phyloP scores from a whole-genome alignment of 768 basidiomycete species.

The Cystobasidium tubakii region DNA sequence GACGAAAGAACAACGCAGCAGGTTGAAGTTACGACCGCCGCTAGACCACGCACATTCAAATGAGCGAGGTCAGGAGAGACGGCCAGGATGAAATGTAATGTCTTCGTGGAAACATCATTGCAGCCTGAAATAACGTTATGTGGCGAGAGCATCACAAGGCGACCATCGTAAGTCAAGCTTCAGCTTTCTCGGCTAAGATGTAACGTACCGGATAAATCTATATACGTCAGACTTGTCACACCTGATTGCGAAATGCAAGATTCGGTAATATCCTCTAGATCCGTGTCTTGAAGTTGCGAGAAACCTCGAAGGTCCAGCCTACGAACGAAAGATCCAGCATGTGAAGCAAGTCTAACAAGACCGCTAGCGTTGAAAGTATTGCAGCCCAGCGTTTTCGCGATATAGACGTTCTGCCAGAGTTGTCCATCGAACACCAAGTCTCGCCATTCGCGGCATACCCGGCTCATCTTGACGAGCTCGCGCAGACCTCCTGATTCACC shows the following conservation, averaged over 20 bases:
- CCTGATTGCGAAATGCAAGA: conserved; percentile 7
- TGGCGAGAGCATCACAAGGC: neutral
- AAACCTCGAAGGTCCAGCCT: conserved; percentile 24
- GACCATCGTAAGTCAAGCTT: neutral
- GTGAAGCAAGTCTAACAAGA: conserved; percentile 9
- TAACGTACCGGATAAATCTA: conserved; percentile 13
- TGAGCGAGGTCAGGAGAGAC: conserved; percentile 1
- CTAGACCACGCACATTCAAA: conserved; percentile 20
- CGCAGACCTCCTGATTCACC: conserved; percentile 10
- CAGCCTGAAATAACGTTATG: neutral
- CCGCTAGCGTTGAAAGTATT: conserved; percentile 7
- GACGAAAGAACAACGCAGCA: conserved; percentile 17
- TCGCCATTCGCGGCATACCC: conserved; percentile 27
- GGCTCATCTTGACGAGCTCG: conserved; percentile 29
- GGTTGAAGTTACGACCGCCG: neutral
- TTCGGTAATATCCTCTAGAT: conserved; percentile 24
- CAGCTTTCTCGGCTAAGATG: neutral
- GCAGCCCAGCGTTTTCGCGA: neutral
- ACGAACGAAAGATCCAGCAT: conserved; percentile 21
- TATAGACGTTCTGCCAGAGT: conserved; percentile 25
- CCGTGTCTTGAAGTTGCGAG: neutral
- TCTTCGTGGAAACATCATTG: neutral
- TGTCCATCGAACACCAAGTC: conserved; percentile 28
- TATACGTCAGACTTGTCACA: conserved; percentile 8
- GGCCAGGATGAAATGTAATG: conserved; percentile 24